Evolutionary conservation across 106 monocot genomes (phyloP), one percentile per base, ranked within the genome.

Genomic region (Acorus calamus): DNA sequence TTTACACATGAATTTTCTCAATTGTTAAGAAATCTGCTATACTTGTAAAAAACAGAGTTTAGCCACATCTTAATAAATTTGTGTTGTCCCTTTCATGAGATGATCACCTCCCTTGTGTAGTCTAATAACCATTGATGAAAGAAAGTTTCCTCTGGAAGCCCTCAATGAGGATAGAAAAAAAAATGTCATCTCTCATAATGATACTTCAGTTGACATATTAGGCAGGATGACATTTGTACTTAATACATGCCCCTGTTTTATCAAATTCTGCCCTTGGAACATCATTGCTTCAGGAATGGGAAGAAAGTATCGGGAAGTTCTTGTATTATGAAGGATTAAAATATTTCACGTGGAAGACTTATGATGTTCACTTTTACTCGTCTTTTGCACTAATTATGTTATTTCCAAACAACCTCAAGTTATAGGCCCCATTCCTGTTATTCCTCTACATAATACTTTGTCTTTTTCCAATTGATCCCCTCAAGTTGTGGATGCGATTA

Each of bases 301-400:
- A 96, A 66, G 94, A 96, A 64, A 87, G 91, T 47, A 81, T 98
- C 60, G 96, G 96, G 53, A 91, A 88, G 53, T 85, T 98, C 68
- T 85, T 98, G 12, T 98, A 98, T 67, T 78, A 88, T 57, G 96
- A 98, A 82, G 96, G 96, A 50, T 71, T 88, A 41, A 91, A 98
- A 57, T 98, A 98, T 71, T 69, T 56, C 63, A 98, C 92, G 96
- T 98, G 85, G 84, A 98, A 98, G 55, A 92, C 96, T 48, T 98
- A 98, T 62, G 96, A 98, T 77, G 96, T 98, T 8, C 96, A 98
- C 68, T 98, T 98, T 62, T 98, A 98, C 55, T 69, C 96, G 49
- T 98, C 96, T 49, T 98, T 92, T 66, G 66, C 79, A 7, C 57
- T 80, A 14, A 58, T 71, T 51, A 80, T 78, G 78, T 66, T 98